Evolutionary conservation across 768 basidiomycete genomes (phyloP), one percentile per base, ranked within the genome.

Genomic region (Suillus lakei): DNA sequence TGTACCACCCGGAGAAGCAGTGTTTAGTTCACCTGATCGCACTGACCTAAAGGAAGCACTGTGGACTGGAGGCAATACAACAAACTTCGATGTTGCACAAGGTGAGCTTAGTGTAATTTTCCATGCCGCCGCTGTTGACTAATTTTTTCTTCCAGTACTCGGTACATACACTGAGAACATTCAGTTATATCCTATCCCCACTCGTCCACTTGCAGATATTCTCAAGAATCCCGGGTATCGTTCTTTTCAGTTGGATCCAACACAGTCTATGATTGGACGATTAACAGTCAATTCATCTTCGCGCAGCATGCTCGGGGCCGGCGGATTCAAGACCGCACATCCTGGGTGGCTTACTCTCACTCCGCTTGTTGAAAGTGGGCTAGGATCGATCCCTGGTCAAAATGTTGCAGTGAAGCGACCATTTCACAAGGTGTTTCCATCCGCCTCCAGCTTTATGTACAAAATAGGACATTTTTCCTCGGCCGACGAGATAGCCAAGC

Each of bases 281-380:
- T 4, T 46, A 21, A 46, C 12, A 5, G 12, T 46, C 9, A 46
- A 46, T 46, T 4, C 44, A 46, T 46, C 44, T 5, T 4, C 10
- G 1, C 1, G 12, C 44, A 46, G 44, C 12, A 46, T 62, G 16
- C 41, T 63, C 0, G 53, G 62, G 13, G 48, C 44, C 16, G 51
- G 62, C 1, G 16, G 10, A 41, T 63, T 63, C 38, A 63, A 63
- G 38, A 63, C 51, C 3, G 53, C 62, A 3, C 62, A 63, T 30
- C n/a, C 23, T 16, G 53, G 51, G 0, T 30, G 51, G 51, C 41
- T 63, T 18, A n/a, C 34, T 5, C 53, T 63, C 44, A 23, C n/a
- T 46, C 44, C 44, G n/a, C 44, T 46, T 46, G 4, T n/a, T 4
- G 1, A 23, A 23, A 26, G 30, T 2, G 48, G 48, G n/a, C 61